Percentiles rank a stretch among this genome's conserved stretches.
Evolutionary conservation across 371 early-diverging fungal species (phyloP).

Genomic region (Polyrhizophydium stewartii): DNA sequence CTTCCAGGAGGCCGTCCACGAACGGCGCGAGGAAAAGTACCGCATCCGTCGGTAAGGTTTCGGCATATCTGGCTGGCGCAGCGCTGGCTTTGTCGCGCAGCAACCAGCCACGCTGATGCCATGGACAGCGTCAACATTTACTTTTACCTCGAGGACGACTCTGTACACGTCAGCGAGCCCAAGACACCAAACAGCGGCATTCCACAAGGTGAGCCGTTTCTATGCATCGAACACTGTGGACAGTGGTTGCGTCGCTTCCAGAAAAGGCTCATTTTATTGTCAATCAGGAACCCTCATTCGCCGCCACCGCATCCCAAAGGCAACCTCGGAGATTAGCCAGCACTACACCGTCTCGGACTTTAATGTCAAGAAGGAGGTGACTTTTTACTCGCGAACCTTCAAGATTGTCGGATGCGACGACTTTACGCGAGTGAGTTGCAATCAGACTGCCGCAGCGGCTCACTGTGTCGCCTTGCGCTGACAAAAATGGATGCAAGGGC

Average conservation of each 20-base stretch:
- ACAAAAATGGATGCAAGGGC: constrained; percentile 21
- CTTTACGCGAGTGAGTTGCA: constrained; percentile 45
- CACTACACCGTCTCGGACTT: constrained; percentile 47
- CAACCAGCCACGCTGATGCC: too few species aligned
- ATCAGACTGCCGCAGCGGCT: too few species aligned
- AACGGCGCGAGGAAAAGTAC: constrained; percentile 51
- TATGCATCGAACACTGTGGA: neutral
- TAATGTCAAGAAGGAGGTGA: constrained; percentile 47
- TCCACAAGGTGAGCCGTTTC: constrained; percentile 53
- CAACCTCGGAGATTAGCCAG: constrained; percentile 28
- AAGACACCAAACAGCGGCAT: constrained; percentile 49
- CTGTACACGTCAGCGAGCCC: constrained; percentile 55
- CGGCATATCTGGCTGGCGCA: too few species aligned
- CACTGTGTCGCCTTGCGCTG: neutral
- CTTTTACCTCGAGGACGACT: constrained; percentile 58
- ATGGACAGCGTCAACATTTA: constrained; percentile 46
- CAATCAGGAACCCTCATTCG: constrained; percentile 39
- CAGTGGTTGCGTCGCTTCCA: too few species aligned
- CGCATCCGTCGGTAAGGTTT: constrained; percentile 46
- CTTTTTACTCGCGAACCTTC: constrained; percentile 47
- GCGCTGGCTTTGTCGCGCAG: too few species aligned
- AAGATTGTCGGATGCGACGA: constrained; percentile 53
- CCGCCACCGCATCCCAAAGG: constrained; percentile 45
- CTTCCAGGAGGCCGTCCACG: constrained; percentile 54
- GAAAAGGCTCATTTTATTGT: too few species aligned